Conservation (phyloP, 192 early-diverging fungal species). For the Coemansia sp. region DNA sequence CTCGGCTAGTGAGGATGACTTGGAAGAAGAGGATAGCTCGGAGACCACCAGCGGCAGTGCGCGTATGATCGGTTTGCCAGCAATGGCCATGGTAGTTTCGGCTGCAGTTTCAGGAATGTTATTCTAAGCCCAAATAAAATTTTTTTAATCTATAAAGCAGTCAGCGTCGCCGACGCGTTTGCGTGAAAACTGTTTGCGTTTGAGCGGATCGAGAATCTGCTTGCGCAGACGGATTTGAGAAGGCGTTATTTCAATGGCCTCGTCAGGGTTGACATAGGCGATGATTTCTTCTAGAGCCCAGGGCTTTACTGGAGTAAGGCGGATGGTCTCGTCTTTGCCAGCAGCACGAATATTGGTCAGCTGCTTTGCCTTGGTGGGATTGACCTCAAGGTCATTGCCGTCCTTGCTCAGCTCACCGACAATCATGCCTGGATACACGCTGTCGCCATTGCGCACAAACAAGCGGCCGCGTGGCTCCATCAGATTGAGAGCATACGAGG, state of each 20-base stretch:
- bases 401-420: conserved; percentile 79
- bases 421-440: conserved; percentile 83
- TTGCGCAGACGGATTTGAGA: conserved; percentile 71
- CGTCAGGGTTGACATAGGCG: conserved; percentile 75
- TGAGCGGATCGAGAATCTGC: conserved; percentile 65
- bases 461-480: conserved; percentile 78
- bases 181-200: conserved; percentile 58
- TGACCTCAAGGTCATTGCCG: conserved; percentile 73
- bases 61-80: conserved; percentile 2
- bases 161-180: conserved; percentile 49
- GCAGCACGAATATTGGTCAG: conserved; percentile 76
- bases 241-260: conserved; percentile 83
- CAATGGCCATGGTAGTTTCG: background rate
- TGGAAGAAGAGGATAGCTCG: background rate
- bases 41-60: conserved; percentile 1
- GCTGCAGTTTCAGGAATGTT: conserved; percentile 2
- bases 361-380: conserved; percentile 79
- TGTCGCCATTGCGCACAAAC: conserved; percentile 70
- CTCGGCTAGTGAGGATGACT: conserved; percentile 4
- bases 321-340: conserved; percentile 74
- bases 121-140: background rate
- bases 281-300: conserved; percentile 74
- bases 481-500: conserved; percentile 69
- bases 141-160: conserved; percentile 31
- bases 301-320: conserved; percentile 64